Percentiles rank a stretch among this genome's conserved stretches.
Evolutionary conservation across 2,329 filamentous ascomycete species (phyloP).

Genomic region (Colletotrichum orchidophilum): DNA sequence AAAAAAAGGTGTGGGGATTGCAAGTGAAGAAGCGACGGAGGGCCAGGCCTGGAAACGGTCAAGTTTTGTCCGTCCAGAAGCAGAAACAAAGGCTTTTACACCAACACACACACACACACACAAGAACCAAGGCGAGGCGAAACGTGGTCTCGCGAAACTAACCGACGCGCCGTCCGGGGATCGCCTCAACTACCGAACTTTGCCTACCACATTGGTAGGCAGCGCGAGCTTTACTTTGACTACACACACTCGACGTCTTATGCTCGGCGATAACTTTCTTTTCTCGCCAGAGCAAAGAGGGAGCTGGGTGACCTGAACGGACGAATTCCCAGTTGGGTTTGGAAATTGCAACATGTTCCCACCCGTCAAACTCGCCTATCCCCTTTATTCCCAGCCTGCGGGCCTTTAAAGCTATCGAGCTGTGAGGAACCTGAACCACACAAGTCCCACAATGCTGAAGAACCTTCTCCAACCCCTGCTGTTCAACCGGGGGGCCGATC

Average conservation of each 20-base stretch:
- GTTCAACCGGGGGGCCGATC: neutral
- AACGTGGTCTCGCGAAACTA: neutral
- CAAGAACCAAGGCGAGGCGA: neutral
- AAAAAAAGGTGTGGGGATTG: too few species aligned
- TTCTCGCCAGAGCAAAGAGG: neutral
- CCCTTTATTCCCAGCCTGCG: neutral
- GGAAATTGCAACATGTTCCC: neutral
- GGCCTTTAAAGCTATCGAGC: neutral
- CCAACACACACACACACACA: too few species aligned
- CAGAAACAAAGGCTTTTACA: neutral
- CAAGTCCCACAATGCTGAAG: neutral
- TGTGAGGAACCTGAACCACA: neutral
- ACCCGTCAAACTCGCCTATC: neutral
- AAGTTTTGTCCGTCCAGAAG: neutral
- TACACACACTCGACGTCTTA: neutral
- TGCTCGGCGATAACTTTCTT: neutral
- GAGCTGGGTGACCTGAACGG: neutral
- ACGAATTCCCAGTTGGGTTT: neutral
- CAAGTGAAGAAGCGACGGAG: neutral
- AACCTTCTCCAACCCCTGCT: neutral
- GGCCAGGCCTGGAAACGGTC: neutral
- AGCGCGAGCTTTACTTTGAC: neutral
- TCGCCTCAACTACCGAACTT: neutral
- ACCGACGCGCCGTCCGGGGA: neutral
- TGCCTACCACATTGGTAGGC: neutral